These are phyloP conservation scores for Elsinoe ampelina DNA, from an alignment of 2,329 filamentous ascomycete genomes.

Conservation along the genomic window DNA sequence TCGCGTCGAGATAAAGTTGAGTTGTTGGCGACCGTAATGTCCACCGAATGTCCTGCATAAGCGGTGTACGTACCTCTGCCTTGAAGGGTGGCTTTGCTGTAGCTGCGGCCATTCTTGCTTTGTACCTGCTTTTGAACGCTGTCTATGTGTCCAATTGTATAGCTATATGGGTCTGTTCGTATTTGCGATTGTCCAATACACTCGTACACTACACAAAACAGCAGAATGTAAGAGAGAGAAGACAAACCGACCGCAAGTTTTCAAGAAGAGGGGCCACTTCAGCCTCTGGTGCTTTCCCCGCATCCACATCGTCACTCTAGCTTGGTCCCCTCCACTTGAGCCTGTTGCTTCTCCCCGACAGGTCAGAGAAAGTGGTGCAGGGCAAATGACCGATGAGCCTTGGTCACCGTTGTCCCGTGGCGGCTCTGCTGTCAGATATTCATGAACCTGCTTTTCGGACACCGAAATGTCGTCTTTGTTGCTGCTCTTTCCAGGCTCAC, in stretches of 20 bases:
- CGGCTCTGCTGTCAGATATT: neutral
- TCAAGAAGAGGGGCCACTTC: slow-evolving; percentile 5
- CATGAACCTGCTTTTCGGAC: neutral
- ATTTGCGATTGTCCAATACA: neutral
- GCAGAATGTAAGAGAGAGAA: neutral
- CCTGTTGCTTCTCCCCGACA: neutral
- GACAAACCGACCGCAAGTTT: neutral
- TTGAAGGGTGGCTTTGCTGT: slow-evolving; percentile 49
- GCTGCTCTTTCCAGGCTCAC: neutral
- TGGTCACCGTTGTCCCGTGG: slow-evolving; percentile 1
- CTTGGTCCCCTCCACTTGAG: neutral
- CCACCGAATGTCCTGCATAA: neutral
- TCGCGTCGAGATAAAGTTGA: neutral
- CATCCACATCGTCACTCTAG: slow-evolving; percentile 9
- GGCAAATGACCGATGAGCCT: neutral
- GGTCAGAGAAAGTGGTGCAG: neutral
- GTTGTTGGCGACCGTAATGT: neutral
- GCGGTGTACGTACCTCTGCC: slow-evolving; percentile 39
- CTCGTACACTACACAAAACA: neutral
- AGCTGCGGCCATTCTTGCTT: neutral
- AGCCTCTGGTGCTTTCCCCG: slow-evolving; percentile 3
- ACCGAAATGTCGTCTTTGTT: neutral
- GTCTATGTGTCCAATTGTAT: neutral
- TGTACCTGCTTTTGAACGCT: neutral
- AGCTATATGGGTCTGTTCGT: neutral